These are phyloP conservation scores for Cystoderma amianthinum DNA, from an alignment of 768 basidiomycete genomes.

Conservation along the genomic window DNA sequence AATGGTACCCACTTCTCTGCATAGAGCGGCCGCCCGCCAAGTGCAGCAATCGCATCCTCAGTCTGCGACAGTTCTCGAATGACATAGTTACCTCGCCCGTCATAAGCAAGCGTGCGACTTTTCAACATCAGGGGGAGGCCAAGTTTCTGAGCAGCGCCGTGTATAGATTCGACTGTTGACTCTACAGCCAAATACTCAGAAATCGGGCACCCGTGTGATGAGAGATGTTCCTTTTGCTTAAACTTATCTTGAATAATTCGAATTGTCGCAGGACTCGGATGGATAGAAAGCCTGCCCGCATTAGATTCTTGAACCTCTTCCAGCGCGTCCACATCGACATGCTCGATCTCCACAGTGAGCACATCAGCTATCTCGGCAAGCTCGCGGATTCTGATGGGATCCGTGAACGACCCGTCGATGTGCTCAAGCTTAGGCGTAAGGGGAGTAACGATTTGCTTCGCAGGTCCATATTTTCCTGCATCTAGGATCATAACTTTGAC, in stretches of 20 bases:
- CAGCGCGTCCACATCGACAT: conserved; percentile 77
- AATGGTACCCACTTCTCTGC: conserved; percentile 95
- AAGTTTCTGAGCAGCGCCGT: conserved; percentile 44
- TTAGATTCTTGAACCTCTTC: conserved; percentile 42
- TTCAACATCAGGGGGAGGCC: conserved; percentile 95
- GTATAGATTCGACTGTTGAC: conserved; percentile 41
- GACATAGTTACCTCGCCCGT: conserved; percentile 90
- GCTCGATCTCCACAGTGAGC: conserved; percentile 95
- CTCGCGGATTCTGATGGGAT: conserved; percentile 69
- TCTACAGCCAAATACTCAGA: conserved; percentile 59
- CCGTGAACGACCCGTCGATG: conserved; percentile 85
- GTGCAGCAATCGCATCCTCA: conserved; percentile 40
- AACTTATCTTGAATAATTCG: conserved; percentile 84
- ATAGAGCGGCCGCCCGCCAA: conserved; percentile 72
- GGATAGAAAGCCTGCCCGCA: conserved; percentile 37
- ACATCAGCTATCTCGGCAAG: conserved; percentile 80
- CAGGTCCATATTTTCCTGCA: conserved; percentile 71
- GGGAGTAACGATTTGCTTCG: conserved; percentile 79
- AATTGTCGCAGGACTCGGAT: conserved; percentile 81
- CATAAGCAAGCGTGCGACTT: conserved; percentile 91
- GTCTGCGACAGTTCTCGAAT: conserved; percentile 48
- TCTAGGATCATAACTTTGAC: conserved; percentile 83
- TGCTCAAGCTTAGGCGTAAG: conserved; percentile 45
- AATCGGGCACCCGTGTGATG: conserved; percentile 48
- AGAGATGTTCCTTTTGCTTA: conserved; percentile 71